These are phyloP conservation scores for Lepidium campestre DNA, from an alignment of 441 rosid species.

Conservation along the genomic window DNA sequence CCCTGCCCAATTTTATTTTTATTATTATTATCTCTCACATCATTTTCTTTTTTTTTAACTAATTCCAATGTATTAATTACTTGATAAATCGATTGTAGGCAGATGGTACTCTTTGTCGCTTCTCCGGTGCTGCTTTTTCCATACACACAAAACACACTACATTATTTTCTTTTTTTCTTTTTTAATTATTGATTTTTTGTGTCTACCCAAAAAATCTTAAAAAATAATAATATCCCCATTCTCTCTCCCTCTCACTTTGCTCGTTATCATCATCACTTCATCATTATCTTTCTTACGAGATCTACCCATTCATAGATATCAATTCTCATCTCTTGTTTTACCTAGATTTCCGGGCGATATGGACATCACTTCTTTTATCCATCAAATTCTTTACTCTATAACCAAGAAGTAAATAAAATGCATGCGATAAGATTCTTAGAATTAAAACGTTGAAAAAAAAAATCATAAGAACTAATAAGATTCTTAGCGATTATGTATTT, in stretches of 20 bases:
- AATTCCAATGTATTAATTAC: too few species aligned
- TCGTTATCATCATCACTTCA: constrained; percentile 47
- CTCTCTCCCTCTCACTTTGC: constrained; percentile 11
- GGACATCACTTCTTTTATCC: neutral
- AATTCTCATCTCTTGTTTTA: neutral
- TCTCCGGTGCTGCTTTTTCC: constrained; percentile 77
- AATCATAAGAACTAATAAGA: neutral
- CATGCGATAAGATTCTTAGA: too few species aligned
- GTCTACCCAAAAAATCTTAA: neutral
- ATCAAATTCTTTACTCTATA: neutral
- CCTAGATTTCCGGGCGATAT: constrained; percentile 43
- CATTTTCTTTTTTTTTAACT: too few species aligned
- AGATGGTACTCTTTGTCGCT: constrained; percentile 98
- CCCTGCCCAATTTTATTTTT: constrained; percentile 42
- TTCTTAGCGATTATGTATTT: neutral
- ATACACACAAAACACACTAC: constrained; percentile 18
- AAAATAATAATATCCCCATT: neutral
- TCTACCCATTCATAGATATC: neutral
- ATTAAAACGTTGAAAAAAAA: too few species aligned
- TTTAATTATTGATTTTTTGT: constrained; percentile 10
- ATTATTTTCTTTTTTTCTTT: neutral
- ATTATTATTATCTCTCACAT: too few species aligned
- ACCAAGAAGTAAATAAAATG: neutral
- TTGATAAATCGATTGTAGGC: constrained; percentile 98
- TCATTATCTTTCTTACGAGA: constrained; percentile 36